Evolutionary conservation across 768 basidiomycete genomes (phyloP).

Genomic region (Pleurotus platypus): DNA sequence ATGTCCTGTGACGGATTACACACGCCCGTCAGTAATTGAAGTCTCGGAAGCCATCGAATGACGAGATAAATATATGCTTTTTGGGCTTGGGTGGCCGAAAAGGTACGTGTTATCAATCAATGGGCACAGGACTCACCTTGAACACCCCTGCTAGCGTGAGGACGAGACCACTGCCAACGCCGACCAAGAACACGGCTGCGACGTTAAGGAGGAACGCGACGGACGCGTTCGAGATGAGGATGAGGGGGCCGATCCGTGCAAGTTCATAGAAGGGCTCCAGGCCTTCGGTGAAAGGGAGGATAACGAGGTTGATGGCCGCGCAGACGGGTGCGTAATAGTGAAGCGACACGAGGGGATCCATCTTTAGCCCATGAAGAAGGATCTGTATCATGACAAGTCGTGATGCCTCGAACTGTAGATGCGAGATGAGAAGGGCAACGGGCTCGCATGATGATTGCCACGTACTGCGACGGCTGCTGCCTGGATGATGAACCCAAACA

Average conservation of each 20-base stretch:
- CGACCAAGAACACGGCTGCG: constrained; percentile 91
- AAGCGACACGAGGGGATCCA: constrained; percentile 94
- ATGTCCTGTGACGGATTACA: constrained; percentile 64
- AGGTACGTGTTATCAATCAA: background rate
- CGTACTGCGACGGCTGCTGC: constrained; percentile 80
- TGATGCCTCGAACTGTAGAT: constrained; percentile 78
- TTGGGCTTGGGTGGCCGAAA: background rate
- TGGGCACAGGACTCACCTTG: constrained; percentile 51
- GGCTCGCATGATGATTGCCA: constrained; percentile 15
- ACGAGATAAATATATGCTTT: constrained; percentile 17
- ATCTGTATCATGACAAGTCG: constrained; percentile 96
- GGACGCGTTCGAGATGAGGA: constrained; percentile 74
- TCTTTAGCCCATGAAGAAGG: constrained; percentile 91
- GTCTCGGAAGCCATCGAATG: constrained; percentile 20
- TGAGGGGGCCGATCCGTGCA: constrained; percentile 53
- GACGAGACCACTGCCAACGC: constrained; percentile 83
- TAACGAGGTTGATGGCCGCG: constrained; percentile 78
- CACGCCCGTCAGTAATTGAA: background rate
- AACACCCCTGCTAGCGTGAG: constrained; percentile 93
- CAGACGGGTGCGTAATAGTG: constrained; percentile 98
- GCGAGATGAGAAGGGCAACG: background rate
- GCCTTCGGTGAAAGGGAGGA: constrained; percentile 93
- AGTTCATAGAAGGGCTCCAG: constrained; percentile 80
- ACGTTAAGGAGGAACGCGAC: constrained; percentile 90
- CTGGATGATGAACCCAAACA: constrained; percentile 85